Base-by-base conservation (phyloP, 73 alveolate species). In the Paramecium biaurelia region DNA sequence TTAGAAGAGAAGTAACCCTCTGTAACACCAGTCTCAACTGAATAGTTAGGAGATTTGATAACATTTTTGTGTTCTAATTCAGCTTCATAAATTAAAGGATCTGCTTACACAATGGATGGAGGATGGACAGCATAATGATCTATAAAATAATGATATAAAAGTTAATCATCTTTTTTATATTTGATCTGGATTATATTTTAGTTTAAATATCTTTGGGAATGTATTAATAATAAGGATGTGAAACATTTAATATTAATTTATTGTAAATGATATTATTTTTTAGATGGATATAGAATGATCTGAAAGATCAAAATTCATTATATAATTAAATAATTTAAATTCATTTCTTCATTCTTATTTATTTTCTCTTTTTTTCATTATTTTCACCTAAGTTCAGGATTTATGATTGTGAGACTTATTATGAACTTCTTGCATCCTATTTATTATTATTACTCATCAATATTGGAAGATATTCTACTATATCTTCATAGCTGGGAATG, bases 111-210 rank as follows among this genome's bases (percentile, higher is more conserved):
- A 11, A 85, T 92, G 79, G 95, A 92, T 82, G 95, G 95, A 18
- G 95, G 95, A 34, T 92, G 95, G 95, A 90, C 85, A 32, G 95
- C 95, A 53, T 47, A 58, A 70, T 92, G 95, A 92, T 35, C 18
- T 30, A 85, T 34, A 47, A 21, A 85, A 38, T 38, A 38, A 38
- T 38, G 5, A 38, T 38, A 10, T 7, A 38, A 38, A 38, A 38
- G 7, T 38, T 2, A 38, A 38, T 38, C 14, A 38, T 38, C 14
- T 2, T 38, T 38, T 8, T 32, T 38, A 8, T 35, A 35, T 35
- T 5, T 35, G 7, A 9, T 7, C 21, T 59, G 21, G 7, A 24
- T 32, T 23, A 59, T 59, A 10, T 7, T 21, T 59, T 20, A 6
- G 23, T 59, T 9, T 8, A 59, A 32, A 15, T 23, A 59, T 59